Evolutionary conservation across 257 asterid genomes (phyloP).

Genomic region (Anisodus acutangulus): DNA sequence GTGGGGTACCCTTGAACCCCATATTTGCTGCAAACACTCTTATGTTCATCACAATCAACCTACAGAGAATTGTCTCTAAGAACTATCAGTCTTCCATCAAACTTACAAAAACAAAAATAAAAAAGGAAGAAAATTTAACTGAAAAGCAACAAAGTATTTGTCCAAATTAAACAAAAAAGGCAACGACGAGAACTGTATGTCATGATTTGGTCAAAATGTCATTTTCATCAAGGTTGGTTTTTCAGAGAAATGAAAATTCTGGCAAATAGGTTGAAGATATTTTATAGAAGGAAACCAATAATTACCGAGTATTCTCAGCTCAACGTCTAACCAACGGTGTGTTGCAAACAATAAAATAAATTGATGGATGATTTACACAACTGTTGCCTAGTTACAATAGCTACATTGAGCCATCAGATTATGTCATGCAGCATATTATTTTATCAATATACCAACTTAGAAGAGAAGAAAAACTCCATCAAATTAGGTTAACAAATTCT

Average conservation of each 20-base stretch:
- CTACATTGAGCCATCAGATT: not conserved
- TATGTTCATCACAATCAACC: slow-evolving; percentile 96
- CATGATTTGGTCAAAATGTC: not conserved
- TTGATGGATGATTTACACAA: not conserved
- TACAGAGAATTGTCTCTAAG: slow-evolving; percentile 37
- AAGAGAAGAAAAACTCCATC: not conserved
- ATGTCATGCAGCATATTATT: not conserved
- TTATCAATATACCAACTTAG: not conserved
- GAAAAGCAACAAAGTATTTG: not conserved
- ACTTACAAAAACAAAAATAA: not conserved
- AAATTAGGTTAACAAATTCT: not conserved
- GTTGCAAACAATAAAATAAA: not conserved
- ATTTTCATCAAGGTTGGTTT: slow-evolving; percentile 15
- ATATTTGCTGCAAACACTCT: slow-evolving; percentile 76
- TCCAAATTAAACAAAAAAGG: not conserved
- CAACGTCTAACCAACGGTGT: not conserved
- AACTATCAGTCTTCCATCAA: not conserved
- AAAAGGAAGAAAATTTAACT: not conserved
- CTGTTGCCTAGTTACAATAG: not conserved
- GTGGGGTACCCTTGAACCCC: slow-evolving; percentile 96
- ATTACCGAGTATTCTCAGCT: not conserved
- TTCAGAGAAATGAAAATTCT: not conserved
- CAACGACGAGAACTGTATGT: not conserved
- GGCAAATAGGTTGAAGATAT: not conserved
- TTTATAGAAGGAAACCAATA: slow-evolving; percentile 16